Evolutionary conservation across 768 basidiomycete genomes (phyloP).

Genomic region (Cyclocybe aegerita): DNA sequence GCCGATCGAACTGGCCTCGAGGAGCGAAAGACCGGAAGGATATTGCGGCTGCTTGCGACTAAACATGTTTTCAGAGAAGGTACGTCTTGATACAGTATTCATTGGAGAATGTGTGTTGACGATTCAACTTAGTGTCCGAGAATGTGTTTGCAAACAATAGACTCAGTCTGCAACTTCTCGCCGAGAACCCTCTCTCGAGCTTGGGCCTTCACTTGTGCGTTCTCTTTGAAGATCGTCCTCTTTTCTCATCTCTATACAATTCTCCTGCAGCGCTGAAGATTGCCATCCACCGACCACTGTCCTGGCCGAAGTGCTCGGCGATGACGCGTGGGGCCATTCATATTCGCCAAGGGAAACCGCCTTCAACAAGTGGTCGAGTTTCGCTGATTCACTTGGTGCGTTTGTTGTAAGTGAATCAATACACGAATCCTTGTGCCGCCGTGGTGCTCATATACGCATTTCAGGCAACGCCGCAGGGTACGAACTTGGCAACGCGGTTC

Average conservation of each 20-base stretch:
- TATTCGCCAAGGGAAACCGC: too few relatives aligned
- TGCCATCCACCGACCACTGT: too few relatives aligned
- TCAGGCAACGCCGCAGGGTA: slow-evolving; percentile 10
- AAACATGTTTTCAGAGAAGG: slow-evolving; percentile 39
- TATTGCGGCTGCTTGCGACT: slow-evolving; percentile 32
- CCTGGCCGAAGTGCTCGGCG: too few relatives aligned
- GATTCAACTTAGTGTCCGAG: slow-evolving; percentile 23
- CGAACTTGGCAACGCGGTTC: slow-evolving; percentile 23
- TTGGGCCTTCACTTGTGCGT: slow-evolving; percentile 27
- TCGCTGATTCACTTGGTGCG: too few relatives aligned
- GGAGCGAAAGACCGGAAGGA: slow-evolving; percentile 29
- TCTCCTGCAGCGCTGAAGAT: too few relatives aligned
- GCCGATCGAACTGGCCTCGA: slow-evolving; percentile 24
- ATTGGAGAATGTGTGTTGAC: not conserved
- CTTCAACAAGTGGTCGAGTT: too few relatives aligned
- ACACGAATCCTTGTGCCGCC: too few relatives aligned
- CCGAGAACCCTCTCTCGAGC: slow-evolving; percentile 26
- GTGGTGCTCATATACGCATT: too few relatives aligned
- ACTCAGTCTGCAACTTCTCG: slow-evolving; percentile 32
- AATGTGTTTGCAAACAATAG: slow-evolving; percentile 44
- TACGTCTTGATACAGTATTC: slow-evolving; percentile 5
- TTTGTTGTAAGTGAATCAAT: too few relatives aligned
- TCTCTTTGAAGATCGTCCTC: not conserved
- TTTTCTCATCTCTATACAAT: too few relatives aligned
- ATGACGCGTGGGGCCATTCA: too few relatives aligned